Base-by-base conservation (phyloP, 2,329 filamentous ascomycete species). In the Trichoderma brevicompactum region DNA sequence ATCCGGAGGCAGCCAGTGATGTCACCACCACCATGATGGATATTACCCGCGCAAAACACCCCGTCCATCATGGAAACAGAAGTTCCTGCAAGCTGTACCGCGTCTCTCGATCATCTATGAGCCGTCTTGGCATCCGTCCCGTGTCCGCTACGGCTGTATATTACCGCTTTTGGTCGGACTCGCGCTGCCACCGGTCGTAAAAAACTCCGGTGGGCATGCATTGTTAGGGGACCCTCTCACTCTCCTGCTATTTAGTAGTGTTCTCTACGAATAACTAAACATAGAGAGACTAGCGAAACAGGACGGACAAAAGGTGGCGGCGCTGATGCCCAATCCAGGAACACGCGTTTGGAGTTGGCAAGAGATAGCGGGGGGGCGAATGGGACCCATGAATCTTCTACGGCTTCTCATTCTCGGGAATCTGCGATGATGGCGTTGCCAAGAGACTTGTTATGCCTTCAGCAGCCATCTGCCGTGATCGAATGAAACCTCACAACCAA, bases 401-500 rank as follows among this genome's bases (percentile, higher is more conserved):
- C 43, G 28, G 36, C 40, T 36, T 28, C 28, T 15, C 46, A 4
- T 2, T 1, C 49, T 63, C 59, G 59, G 59, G 59, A 63, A 63
- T 53, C 59, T 61, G 48, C 48, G 58, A 61, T 61, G 56, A 61
- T 52, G 58, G 49, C 49, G 59, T 34, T 44, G 59, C 59, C 49
- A 63, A 63, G 59, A 63, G 28, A 38, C 59, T 63, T 63, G 40
- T 49, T n/a, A 54, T 63, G 48, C 58, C 48, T 52, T 52, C 58
- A 61, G 15, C 48, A 32, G 28, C 49, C 59, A 63, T 63, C 59
- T 63, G 17, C 49, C 59, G 59, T 36, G 49, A 63, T 49, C 32
- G 28, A 43, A 40, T 63, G 59, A 63, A 63, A 63, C 59, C 17
- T 44, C 48, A 53, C 43, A 23, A 36, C 7, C 7, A 12, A 36